Base-by-base conservation (phyloP, 1,139 yeast species). In the Yamadazyma triangularis region DNA sequence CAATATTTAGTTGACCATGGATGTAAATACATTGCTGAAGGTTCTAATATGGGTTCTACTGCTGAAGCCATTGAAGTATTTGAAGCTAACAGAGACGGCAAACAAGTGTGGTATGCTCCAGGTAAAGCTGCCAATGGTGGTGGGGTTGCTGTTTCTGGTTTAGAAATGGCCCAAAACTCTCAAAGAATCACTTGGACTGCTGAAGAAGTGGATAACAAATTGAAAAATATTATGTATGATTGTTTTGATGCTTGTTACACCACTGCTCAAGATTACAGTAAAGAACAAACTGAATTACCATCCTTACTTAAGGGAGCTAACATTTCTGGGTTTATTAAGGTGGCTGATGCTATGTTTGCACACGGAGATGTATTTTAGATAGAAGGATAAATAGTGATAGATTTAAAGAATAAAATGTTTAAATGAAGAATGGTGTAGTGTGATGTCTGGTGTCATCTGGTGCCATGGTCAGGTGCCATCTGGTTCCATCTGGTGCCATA, bases 71-170 rank as follows among this genome's bases (percentile, higher is more conserved):
- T 91, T 51, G 88, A 82, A 46, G 88, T 85, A 40, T 89, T 89
- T 50, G 98, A 91, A 77, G 83, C 83, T 52, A 79, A 77, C 65
- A 84, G 96, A 73, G 51, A 71, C 47, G n/a, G n/a, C n/a, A 60
- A 75, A 49, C 73, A 82, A 46, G 86, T 88, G 63, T 91, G 97
- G 97, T 89, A 89, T 69, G 97, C 95, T 53, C 96, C 96, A 60
- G 97, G 97, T 68, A 91, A 91, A 78, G 96, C 96, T 52, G 93
- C 97, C 57, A 91, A 91, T 79, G 84, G 94, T 72, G 97, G 97
- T 72, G 98, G 97, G 79, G 98, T 91, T 53, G 95, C 96, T 39
- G 96, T 89, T 39, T 87, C 96, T 41, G 97, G 97, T 60, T 78
- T 91, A 50, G 98, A 91, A 75, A 91, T 91, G 97, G 96, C 97